Percentiles rank a stretch among this genome's conserved stretches.
These are phyloP conservation scores for Pseudocercospora pini-densiflorae DNA, from an alignment of 2,329 filamentous ascomycete genomes.

Conservation along the genomic window DNA sequence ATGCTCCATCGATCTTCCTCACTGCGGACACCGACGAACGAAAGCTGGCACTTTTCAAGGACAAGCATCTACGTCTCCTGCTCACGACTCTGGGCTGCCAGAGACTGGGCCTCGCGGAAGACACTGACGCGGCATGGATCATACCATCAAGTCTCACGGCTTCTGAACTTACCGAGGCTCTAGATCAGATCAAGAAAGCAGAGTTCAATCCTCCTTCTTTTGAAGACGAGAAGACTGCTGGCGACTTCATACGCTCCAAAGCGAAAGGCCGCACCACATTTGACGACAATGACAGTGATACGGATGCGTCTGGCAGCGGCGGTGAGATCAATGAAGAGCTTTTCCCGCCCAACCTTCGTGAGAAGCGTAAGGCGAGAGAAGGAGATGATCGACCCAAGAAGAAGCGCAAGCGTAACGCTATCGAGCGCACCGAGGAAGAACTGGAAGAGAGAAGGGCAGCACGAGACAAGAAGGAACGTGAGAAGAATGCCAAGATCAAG, in stretches of 20 bases:
- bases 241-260: conserved; percentile 79
- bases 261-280: conserved; percentile 54
- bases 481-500: conserved; percentile 80
- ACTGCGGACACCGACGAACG: conserved; percentile 68
- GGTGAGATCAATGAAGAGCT: conserved; percentile 32
- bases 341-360: conserved; percentile 39
- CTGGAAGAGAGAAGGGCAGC: conserved; percentile 63
- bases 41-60: conserved; percentile 81
- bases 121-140: conserved; percentile 76
- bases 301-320: conserved; percentile 39
- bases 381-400: conserved; percentile 55
- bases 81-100: conserved; percentile 77
- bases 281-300: conserved; percentile 61
- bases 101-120: conserved; percentile 68
- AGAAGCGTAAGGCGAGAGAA: conserved; percentile 29
- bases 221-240: conserved; percentile 74
- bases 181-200: conserved; percentile 75
- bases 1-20: conserved; percentile 59
- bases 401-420: conserved; percentile 55
- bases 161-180: conserved; percentile 67
- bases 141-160: conserved; percentile 70
- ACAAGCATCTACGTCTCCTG: conserved; percentile 82
- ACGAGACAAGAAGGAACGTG: conserved; percentile 70
- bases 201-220: conserved; percentile 79
- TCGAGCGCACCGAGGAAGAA: conserved; percentile 67